Evolutionary conservation across 140 eudicot genomes (phyloP).

Genomic region (Ambrosia hybrid): DNA sequence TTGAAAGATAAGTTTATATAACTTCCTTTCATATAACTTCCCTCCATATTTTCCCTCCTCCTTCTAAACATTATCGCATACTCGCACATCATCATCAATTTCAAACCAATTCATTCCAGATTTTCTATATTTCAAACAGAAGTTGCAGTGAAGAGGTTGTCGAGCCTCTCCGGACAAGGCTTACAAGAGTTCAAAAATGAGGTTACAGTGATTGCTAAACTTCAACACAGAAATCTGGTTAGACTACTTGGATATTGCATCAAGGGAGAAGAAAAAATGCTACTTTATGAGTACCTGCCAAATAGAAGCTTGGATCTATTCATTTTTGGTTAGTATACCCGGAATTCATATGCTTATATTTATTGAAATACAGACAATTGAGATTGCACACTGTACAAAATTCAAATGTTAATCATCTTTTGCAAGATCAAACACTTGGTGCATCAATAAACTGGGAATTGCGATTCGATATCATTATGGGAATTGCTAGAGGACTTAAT

Average conservation of each 20-base stretch:
- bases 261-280: constrained; percentile 45
- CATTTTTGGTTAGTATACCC: constrained; percentile 48
- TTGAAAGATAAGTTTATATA: too few relatives aligned
- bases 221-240: constrained; percentile 60
- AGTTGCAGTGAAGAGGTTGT: constrained; percentile 58
- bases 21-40: too few relatives aligned
- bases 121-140: too few relatives aligned
- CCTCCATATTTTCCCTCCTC: too few relatives aligned
- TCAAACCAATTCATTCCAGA: too few relatives aligned
- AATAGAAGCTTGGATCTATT: constrained; percentile 54
- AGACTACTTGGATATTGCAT: constrained; percentile 51
- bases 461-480: constrained; percentile 52
- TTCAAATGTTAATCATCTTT: not conserved
- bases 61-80: too few relatives aligned
- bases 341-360: not conserved
- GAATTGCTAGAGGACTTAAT: constrained; percentile 55
- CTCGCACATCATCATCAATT: too few relatives aligned
- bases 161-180: constrained; percentile 52
- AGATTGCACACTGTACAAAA: not conserved
- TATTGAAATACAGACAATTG: not conserved
- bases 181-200: constrained; percentile 51
- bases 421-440: not conserved
- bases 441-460: constrained; percentile 29
- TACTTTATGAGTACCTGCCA: constrained; percentile 52
- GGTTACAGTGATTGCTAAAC: constrained; percentile 52